Conservation (phyloP, 1,284 basidiomycete genomes). For the Cutaneotrichosporon sp. region DNA sequence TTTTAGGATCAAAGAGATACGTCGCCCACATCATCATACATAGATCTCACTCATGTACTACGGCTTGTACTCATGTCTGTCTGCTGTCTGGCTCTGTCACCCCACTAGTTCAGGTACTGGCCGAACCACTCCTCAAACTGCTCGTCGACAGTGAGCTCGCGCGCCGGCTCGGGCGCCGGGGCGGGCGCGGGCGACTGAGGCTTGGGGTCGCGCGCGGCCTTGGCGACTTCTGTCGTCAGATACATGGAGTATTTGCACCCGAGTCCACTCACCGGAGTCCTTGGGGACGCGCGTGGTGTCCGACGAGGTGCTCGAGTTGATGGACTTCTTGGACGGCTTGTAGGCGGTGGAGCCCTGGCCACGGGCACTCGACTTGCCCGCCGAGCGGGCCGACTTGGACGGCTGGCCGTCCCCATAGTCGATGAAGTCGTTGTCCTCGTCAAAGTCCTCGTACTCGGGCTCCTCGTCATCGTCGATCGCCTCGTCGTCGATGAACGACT, state of each 20-base stretch:
- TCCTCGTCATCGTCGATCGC: conserved; percentile 9
- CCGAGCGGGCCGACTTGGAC: background rate
- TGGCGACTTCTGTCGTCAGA: background rate
- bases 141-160: no score
- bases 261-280: background rate
- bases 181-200: background rate
- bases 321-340: background rate
- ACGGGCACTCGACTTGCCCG: background rate
- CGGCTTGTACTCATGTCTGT: background rate
- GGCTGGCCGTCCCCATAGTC: background rate
- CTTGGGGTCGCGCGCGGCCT: background rate
- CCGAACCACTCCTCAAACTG: conserved; percentile 5
- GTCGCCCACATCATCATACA: conserved; percentile 1
- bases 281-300: no score
- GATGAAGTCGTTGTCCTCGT: conserved; percentile 2
- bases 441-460: conserved; percentile 2
- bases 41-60: conserved; percentile 3
- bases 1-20: conserved; percentile 3
- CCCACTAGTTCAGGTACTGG: background rate
- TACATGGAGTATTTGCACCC: background rate
- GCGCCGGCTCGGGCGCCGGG: no score
- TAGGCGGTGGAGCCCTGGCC: background rate
- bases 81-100: background rate
- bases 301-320: background rate
- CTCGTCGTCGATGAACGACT: conserved; percentile 13